Evolutionary conservation across 2,329 filamentous ascomycete genomes (phyloP).

Genomic region (Dactylellina haptotyla): DNA sequence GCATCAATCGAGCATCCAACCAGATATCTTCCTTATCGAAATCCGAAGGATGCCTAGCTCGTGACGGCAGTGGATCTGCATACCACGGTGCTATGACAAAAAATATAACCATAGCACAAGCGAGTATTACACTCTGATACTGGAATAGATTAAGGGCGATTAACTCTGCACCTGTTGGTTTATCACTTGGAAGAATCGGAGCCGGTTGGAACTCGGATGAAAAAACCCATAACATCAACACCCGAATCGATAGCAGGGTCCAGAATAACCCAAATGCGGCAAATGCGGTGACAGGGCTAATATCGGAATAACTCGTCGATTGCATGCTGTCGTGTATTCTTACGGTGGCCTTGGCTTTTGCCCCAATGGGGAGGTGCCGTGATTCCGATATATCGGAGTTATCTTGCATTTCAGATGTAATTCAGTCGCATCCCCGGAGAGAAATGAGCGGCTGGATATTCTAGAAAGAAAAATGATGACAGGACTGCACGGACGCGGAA

Average conservation of each 20-base stretch:
- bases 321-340: constrained; percentile 13
- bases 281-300: constrained; percentile 11
- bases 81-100: not conserved
- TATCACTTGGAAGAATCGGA: constrained; percentile 4
- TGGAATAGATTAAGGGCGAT: constrained; percentile 18
- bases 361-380: not conserved
- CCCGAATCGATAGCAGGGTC: constrained; percentile 21
- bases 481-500: constrained; percentile 18
- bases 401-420: not conserved
- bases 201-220: constrained; percentile 17
- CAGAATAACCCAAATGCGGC: constrained; percentile 21
- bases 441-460: constrained; percentile 17
- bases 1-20: constrained; percentile 8
- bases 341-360: not conserved
- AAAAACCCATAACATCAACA: constrained; percentile 5
- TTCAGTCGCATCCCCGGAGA: constrained; percentile 5
- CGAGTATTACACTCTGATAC: constrained; percentile 5
- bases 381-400: no score
- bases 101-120: constrained; percentile 4
- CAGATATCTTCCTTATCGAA: not conserved
- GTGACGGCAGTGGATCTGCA: not conserved
- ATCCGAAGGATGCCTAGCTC: not conserved
- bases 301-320: constrained; percentile 29
- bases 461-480: constrained; percentile 14
- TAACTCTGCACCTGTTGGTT: constrained; percentile 11